A percentile compares a stretch with the other conserved stretches of the same genome.
Evolutionary conservation across 306 rosid species (phyloP).

Genomic region (Calophaca sinica): DNA sequence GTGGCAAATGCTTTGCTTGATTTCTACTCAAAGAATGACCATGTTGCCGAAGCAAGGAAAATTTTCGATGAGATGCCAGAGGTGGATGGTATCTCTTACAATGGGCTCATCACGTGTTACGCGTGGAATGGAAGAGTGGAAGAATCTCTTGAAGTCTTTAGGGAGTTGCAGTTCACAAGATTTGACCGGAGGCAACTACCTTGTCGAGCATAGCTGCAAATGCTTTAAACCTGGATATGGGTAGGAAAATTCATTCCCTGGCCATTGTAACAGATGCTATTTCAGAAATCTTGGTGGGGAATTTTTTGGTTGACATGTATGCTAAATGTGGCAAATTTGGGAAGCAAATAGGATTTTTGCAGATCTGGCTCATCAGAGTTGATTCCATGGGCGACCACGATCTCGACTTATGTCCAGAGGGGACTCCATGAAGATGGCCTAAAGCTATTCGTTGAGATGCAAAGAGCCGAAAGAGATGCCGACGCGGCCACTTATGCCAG

Average conservation of each 20-base stretch:
- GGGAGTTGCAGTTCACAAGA: slow-evolving; percentile 61
- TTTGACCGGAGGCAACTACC: slow-evolving; percentile 74
- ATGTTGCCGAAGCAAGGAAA: slow-evolving; percentile 56
- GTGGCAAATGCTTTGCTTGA: slow-evolving; percentile 92
- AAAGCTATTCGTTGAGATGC: slow-evolving; percentile 70
- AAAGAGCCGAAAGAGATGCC: slow-evolving; percentile 54
- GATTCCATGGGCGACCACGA: slow-evolving; percentile 90
- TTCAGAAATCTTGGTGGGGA: slow-evolving; percentile 69
- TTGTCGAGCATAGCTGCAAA: slow-evolving; percentile 79
- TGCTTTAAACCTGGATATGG: slow-evolving; percentile 66
- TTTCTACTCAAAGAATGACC: slow-evolving; percentile 80
- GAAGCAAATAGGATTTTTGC: slow-evolving; percentile 72
- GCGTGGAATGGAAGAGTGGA: slow-evolving; percentile 67
- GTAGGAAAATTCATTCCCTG: slow-evolving; percentile 82
- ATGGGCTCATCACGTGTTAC: slow-evolving; percentile 65
- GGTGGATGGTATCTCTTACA: slow-evolving; percentile 85
- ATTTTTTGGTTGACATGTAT: slow-evolving; percentile 92
- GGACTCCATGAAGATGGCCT: slow-evolving; percentile 76
- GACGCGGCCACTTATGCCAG: slow-evolving; percentile 91
- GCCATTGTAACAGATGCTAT: slow-evolving; percentile 58
- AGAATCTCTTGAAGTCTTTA: slow-evolving; percentile 65
- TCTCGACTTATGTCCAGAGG: slow-evolving; percentile 76
- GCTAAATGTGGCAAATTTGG: slow-evolving; percentile 80
- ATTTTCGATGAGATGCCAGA: slow-evolving; percentile 82
- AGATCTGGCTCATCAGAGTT: slow-evolving; percentile 58